Evolutionary conservation across 139 green algal genomes (phyloP).

Genomic region (Chlorella sp.): DNA sequence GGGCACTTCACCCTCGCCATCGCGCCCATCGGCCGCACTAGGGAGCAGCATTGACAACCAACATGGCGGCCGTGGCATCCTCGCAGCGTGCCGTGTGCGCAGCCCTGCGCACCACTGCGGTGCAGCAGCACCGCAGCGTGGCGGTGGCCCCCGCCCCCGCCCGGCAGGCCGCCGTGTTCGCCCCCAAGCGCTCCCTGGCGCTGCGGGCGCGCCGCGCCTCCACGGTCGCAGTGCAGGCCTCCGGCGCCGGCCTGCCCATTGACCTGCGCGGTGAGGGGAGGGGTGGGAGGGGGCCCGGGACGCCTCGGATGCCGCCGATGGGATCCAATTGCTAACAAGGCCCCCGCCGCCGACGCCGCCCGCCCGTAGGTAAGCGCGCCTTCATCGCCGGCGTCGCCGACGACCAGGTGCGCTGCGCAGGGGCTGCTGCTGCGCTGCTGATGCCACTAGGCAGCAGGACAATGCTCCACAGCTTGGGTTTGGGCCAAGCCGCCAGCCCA

Average conservation of each 20-base stretch:
- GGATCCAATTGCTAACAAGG: not conserved
- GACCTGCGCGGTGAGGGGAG: slow-evolving; percentile 68
- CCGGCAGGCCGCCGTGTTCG: not conserved
- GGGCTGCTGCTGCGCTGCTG: not conserved
- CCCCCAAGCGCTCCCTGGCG: slow-evolving; percentile 9
- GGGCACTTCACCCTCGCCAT: not conserved
- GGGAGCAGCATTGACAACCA: not conserved
- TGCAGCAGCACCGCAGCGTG: not conserved
- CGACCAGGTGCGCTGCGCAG: slow-evolving; percentile 81
- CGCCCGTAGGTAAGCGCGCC: slow-evolving; percentile 93
- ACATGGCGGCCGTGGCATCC: slow-evolving; percentile 12
- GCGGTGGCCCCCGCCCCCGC: not conserved
- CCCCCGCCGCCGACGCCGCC: not conserved
- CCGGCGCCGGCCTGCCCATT: slow-evolving; percentile 62
- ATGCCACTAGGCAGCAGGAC: not conserved
- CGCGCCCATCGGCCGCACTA: not conserved
- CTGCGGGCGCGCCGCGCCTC: not conserved
- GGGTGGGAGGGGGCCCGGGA: no score
- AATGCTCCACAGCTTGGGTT: not conserved
- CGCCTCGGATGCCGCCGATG: not conserved
- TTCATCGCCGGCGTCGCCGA: slow-evolving; percentile 99
- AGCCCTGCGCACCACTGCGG: slow-evolving; percentile 5
- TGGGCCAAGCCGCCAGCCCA: no score
- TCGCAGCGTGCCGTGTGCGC: not conserved
- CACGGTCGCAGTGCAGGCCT: slow-evolving; percentile 16